A percentile compares a stretch with the other conserved stretches of the same genome.
These are phyloP conservation scores for Escovopsis sp. DNA, from an alignment of 2,329 filamentous ascomycete genomes.

Conservation along the genomic window DNA sequence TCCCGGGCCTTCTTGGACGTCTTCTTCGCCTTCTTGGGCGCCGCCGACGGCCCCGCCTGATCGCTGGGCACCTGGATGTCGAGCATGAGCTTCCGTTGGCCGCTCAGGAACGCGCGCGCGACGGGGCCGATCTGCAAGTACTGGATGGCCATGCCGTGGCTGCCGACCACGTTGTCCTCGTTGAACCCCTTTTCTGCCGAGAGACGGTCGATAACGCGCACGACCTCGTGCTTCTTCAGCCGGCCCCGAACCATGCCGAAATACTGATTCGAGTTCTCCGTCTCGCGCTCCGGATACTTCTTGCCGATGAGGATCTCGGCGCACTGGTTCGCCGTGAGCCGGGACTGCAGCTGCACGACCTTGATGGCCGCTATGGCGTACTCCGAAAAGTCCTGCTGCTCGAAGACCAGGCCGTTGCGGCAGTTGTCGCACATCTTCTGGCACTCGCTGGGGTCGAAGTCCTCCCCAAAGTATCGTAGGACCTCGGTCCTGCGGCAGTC, in stretches of 20 bases:
- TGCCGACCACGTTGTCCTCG: conserved; percentile 45
- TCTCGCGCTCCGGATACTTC: conserved; percentile 42
- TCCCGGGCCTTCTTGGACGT: conserved; percentile 19
- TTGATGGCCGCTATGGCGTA: conserved; percentile 57
- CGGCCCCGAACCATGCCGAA: conserved; percentile 51
- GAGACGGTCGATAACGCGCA: conserved; percentile 70
- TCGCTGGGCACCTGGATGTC: conserved; percentile 24
- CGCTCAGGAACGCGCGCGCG: conserved; percentile 28
- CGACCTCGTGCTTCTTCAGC: conserved; percentile 60
- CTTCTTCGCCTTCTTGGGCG: conserved; percentile 19
- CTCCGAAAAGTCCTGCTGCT: conserved; percentile 61
- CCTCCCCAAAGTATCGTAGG: conserved; percentile 86
- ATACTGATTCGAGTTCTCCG: conserved; percentile 38
- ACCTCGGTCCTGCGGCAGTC: conserved; percentile 83
- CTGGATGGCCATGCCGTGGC: conserved; percentile 52
- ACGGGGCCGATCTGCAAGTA: conserved; percentile 45
- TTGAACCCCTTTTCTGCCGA: conserved; percentile 56
- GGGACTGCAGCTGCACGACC: conserved; percentile 45
- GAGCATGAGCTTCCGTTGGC: conserved; percentile 31
- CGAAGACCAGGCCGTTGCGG: conserved; percentile 53
- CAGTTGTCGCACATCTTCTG: conserved; percentile 78
- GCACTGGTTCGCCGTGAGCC: conserved; percentile 64
- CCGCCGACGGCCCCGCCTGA: conserved; percentile 4
- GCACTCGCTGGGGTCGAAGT: conserved; percentile 59
- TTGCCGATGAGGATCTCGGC: conserved; percentile 72